Evolutionary conservation across 2,329 filamentous ascomycete genomes (phyloP).

Genomic region (Aquanectria penicillioides): DNA sequence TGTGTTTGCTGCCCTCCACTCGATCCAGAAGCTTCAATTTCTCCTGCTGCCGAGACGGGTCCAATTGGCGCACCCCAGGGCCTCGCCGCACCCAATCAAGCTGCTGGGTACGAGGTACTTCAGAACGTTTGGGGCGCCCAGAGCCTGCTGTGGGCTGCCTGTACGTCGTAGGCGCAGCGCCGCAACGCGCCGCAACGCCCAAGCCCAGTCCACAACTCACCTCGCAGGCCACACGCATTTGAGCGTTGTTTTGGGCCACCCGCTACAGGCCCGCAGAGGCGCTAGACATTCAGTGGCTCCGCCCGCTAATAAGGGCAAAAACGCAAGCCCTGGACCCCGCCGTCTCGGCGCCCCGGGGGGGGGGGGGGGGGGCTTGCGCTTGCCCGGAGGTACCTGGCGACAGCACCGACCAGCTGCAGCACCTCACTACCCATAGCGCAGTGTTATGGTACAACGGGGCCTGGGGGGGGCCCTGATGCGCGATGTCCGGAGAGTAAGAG

Average conservation of each 20-base stretch:
- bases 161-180: conserved; percentile 23
- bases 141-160: conserved; percentile 11
- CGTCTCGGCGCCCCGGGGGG: conserved; percentile 18
- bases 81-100: conserved; percentile 35
- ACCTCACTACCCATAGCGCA: conserved; percentile 1
- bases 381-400: conserved; percentile 7
- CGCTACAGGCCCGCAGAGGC: conserved; percentile 37
- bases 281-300: conserved; percentile 40
- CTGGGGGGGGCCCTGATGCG: conserved; percentile 1
- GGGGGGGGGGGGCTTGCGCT: conserved; percentile 6
- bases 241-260: conserved; percentile 29
- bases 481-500: not conserved
- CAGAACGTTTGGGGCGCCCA: conserved; percentile 19
- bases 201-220: conserved; percentile 27
- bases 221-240: conserved; percentile 15
- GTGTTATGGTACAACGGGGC: conserved; percentile 20
- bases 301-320: conserved; percentile 39
- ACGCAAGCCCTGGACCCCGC: conserved; percentile 23
- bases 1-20: conserved; percentile 37
- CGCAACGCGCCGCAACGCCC: too few relatives aligned
- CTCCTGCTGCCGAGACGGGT: conserved; percentile 38
- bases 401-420: conserved; percentile 4
- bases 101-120: conserved; percentile 24
- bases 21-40: conserved; percentile 39
- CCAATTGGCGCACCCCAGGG: conserved; percentile 13